Conservation (phyloP, 169 alveolate genomes). For the Cryptosporidium bovis region DNA sequence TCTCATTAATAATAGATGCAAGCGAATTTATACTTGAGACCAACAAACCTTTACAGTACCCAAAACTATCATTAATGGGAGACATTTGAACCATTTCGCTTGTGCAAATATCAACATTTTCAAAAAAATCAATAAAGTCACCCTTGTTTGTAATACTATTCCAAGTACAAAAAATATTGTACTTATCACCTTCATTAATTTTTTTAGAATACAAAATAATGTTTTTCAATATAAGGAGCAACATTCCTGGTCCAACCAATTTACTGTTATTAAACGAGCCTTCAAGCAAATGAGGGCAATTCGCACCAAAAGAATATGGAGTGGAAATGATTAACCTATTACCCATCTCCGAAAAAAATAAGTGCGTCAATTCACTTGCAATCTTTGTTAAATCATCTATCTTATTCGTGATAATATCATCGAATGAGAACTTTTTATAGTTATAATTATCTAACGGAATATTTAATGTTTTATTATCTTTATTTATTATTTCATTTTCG, state of each 20-base stretch:
- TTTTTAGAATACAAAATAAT: constrained; percentile 9
- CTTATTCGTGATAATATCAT: constrained; percentile 30
- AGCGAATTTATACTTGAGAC: constrained; percentile 45
- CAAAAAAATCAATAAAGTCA: constrained; percentile 45
- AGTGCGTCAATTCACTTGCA: background rate
- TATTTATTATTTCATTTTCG: constrained; percentile 36
- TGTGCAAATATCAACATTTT: constrained; percentile 9
- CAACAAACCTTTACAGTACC: constrained; percentile 12
- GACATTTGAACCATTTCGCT: constrained; percentile 35
- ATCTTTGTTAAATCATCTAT: background rate
- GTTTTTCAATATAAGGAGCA: constrained; percentile 21
- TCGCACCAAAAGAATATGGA: constrained; percentile 59
- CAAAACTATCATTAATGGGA: constrained; percentile 44
- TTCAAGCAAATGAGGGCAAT: constrained; percentile 64
- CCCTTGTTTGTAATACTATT: constrained; percentile 55
- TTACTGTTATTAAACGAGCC: constrained; percentile 37
- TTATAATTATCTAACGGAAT: constrained; percentile 59
- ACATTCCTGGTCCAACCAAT: constrained; percentile 48
- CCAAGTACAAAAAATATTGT: constrained; percentile 39
- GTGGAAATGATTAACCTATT: constrained; percentile 39
- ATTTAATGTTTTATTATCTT: constrained; percentile 4
- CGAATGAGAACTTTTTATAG: constrained; percentile 45
- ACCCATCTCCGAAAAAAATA: constrained; percentile 6
- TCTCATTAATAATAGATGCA: constrained; percentile 32
- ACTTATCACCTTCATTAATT: background rate